A percentile compares a stretch with the other conserved stretches of the same genome.
Conservation (phyloP, 495 filamentous ascomycete species). For the Aspergillus bertholletiae region DNA sequence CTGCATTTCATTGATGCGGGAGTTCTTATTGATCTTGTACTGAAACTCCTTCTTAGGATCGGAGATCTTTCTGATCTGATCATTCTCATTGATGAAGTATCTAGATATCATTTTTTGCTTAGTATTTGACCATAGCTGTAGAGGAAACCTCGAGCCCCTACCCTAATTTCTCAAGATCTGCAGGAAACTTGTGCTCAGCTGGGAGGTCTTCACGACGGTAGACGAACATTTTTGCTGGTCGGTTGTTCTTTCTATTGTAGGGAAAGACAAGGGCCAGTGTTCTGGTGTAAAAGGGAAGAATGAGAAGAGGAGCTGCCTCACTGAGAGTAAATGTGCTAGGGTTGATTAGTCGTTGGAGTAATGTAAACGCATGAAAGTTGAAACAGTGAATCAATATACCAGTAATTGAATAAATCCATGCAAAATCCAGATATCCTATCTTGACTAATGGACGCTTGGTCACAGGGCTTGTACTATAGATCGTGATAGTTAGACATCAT, state of each 20-base stretch:
- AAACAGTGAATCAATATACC: too few relatives aligned
- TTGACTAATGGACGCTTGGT: too few relatives aligned
- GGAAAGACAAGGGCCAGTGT: not conserved
- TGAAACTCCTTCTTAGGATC: slow-evolving; percentile 66
- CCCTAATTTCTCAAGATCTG: slow-evolving; percentile 66
- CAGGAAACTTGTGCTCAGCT: slow-evolving; percentile 61
- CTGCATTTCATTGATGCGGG: slow-evolving; percentile 66
- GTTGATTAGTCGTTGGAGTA: too few relatives aligned
- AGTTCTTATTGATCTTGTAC: slow-evolving; percentile 66
- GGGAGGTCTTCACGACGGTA: slow-evolving; percentile 60
- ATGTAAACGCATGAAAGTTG: too few relatives aligned
- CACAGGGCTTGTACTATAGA: too few relatives aligned
- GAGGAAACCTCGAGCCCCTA: slow-evolving; percentile 29
- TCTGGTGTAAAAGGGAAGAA: too few relatives aligned
- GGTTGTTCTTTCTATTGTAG: not conserved
- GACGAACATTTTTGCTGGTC: slow-evolving; percentile 59
- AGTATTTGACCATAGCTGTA: not conserved
- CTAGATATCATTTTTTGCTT: slow-evolving; percentile 31
- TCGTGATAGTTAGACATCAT: too few relatives aligned
- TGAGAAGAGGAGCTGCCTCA: too few relatives aligned
- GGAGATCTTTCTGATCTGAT: slow-evolving; percentile 66
- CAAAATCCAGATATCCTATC: too few relatives aligned
- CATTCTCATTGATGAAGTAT: slow-evolving; percentile 66
- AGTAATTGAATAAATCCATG: too few relatives aligned
- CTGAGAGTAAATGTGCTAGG: too few relatives aligned